Conservation (phyloP, 2,329 filamentous ascomycete species). For the Aspergillus felis region DNA sequence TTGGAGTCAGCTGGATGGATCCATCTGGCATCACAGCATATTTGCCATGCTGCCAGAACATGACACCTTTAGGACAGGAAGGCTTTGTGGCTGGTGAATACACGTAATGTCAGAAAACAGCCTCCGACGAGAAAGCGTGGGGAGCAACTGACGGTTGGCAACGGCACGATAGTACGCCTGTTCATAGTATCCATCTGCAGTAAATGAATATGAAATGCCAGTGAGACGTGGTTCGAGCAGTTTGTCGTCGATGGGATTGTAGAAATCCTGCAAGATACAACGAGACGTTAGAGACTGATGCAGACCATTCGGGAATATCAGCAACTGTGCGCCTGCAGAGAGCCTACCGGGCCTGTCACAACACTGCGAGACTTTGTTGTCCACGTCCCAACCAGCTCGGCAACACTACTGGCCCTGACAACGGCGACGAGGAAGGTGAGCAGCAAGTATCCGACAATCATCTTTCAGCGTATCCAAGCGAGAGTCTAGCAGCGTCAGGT, state of each 20-base stretch:
- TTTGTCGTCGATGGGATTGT: constrained; percentile 62
- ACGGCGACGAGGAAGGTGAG: constrained; percentile 35
- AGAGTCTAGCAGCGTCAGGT: constrained; percentile 5
- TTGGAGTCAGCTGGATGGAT: constrained; percentile 57
- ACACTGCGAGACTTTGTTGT: constrained; percentile 66
- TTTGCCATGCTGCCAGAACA: constrained; percentile 71
- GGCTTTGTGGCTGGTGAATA: constrained; percentile 51
- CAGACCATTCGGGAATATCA: background rate
- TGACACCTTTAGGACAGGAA: constrained; percentile 59
- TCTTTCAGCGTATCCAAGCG: constrained; percentile 9
- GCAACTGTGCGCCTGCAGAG: constrained; percentile 1
- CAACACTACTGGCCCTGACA: constrained; percentile 40
- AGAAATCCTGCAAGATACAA: constrained; percentile 55
- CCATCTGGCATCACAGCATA: constrained; percentile 56
- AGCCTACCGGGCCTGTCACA: constrained; percentile 62
- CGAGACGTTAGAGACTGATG: background rate
- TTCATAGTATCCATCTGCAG: constrained; percentile 63
- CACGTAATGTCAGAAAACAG: constrained; percentile 10
- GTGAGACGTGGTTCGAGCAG: constrained; percentile 63
- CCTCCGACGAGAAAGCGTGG: background rate
- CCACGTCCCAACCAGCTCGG: constrained; percentile 65
- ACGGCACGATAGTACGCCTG: constrained; percentile 66
- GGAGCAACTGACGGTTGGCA: constrained; percentile 57
- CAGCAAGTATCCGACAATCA: constrained; percentile 28
- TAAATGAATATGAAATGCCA: constrained; percentile 72